A percentile compares a stretch with the other conserved stretches of the same genome.
Conservation (phyloP, 495 filamentous ascomycete genomes). For the Stereocaulon alpinum region DNA sequence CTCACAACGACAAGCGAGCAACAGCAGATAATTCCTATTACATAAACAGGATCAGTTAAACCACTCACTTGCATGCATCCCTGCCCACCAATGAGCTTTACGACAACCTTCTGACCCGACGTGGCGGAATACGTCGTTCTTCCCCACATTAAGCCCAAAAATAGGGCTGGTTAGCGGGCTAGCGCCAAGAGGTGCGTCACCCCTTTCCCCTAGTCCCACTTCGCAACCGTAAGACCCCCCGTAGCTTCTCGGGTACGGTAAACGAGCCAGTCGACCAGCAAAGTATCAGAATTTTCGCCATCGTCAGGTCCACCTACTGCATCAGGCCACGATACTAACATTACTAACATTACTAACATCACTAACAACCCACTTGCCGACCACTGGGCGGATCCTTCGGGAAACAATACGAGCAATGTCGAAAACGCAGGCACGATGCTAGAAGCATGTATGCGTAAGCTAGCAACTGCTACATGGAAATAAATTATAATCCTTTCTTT, state of each 20-base stretch:
- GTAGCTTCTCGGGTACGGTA: background rate
- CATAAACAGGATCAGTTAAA: background rate
- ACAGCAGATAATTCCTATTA: background rate
- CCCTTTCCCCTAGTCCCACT: background rate
- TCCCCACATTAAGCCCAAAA: slow-evolving; percentile 3
- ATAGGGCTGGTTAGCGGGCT: background rate
- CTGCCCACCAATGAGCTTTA: background rate
- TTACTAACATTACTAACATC: background rate
- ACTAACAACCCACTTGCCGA: too few species aligned
- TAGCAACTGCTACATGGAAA: background rate
- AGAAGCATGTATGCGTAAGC: background rate
- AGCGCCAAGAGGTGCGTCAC: slow-evolving; percentile 1
- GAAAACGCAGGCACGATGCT: slow-evolving; percentile 2
- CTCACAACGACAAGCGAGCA: background rate
- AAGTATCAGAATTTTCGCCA: background rate
- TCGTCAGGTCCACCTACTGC: slow-evolving; percentile 1
- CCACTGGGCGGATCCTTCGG: background rate
- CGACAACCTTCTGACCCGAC: background rate
- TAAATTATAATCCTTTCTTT: background rate
- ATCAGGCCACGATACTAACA: background rate
- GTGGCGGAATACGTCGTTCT: background rate
- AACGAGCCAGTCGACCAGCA: background rate
- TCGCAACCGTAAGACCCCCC: too few species aligned
- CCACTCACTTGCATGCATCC: background rate
- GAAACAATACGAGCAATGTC: background rate